Base-by-base conservation (phyloP, 2,329 filamentous ascomycete species). In the Fonsecaea pedrosoi region DNA sequence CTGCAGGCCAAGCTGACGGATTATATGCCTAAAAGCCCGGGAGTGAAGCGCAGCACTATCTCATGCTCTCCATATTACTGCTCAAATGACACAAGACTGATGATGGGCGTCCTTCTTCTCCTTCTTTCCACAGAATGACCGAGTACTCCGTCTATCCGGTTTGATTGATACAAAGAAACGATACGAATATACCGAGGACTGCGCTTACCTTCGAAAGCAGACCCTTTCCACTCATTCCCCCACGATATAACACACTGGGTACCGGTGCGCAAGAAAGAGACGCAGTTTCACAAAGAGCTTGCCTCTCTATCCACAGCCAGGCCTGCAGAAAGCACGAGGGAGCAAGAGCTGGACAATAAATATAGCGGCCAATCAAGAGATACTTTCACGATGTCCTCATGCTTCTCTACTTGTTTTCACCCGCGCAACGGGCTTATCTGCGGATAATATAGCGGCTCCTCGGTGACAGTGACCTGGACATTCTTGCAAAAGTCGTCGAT, bases 1-100 rank as follows among this genome's bases (percentile, higher is more conserved):
- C 37, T 58, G 50, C 32, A 68, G 38, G 10, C 62, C 66, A 42
- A 62, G 55, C 54, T 62, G 66, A 40, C 40, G 64, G 18, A 68
- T 54, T n/a, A 68, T 64, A 12, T 65, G 59, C 42, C 62, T 48
- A 0, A 53, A 62, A 4, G 58, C 60, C 37, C 58, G 56, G 54
- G 54, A 68, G 55, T 65, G 66, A 30, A 68, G 25, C 21, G 54
- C 53, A 9, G 66, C 62, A n/a, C n/a, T 21, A 18, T 50, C 30
- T 60, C 59, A 21, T 54, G 66, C 30, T 64, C 56, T 8, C 66
- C 58, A 38, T 68, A 68, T 25, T 62, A 58, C 25, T 68, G 62
- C 30, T 68, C 66, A 38, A 68, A 68, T 6, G 66, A 62, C 18
- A 62, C 66, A 3, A 68, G 62, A 30, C 60, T 64, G 45, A 65